Conservation (phyloP, 208 protist species). For the Leishmania arabica region DNA sequence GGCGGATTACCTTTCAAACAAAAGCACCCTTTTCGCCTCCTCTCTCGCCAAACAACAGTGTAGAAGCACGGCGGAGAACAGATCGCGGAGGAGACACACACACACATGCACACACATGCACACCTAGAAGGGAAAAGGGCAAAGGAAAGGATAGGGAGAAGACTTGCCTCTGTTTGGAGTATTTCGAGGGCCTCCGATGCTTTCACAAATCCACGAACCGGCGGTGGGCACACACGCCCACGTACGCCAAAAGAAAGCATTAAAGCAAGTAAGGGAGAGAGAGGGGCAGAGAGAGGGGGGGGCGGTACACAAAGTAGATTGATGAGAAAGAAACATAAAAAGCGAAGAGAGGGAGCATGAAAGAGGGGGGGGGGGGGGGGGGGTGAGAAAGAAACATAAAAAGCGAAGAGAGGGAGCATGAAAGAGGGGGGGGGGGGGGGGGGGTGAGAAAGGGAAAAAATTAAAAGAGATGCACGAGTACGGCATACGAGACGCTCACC, state of each 20-base stretch:
- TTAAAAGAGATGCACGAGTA: too few relatives aligned
- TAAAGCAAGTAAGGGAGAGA: not conserved
- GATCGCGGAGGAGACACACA: not conserved
- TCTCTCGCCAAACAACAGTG: not conserved
- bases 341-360: too few relatives aligned
- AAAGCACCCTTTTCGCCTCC: not conserved
- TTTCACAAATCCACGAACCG: not conserved
- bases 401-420: too few relatives aligned
- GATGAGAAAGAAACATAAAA: too few relatives aligned
- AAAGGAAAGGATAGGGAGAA: slow-evolving; percentile 5
- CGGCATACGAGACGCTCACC: too few relatives aligned
- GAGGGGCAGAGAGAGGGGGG: not conserved
- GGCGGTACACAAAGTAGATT: too few relatives aligned
- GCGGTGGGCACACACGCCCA: not conserved
- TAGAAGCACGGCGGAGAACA: not conserved
- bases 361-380: too few relatives aligned
- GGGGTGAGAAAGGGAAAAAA: too few relatives aligned
- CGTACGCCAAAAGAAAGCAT: not conserved
- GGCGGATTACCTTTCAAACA: not conserved
- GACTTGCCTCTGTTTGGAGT: not conserved
- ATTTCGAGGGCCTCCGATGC: not conserved
- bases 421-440: too few relatives aligned
- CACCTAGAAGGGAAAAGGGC: not conserved
- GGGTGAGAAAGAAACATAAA: too few relatives aligned
- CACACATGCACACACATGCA: not conserved